phyloP scores from a whole-genome alignment of 257 asterid genomes.

The Petunia secreta region DNA sequence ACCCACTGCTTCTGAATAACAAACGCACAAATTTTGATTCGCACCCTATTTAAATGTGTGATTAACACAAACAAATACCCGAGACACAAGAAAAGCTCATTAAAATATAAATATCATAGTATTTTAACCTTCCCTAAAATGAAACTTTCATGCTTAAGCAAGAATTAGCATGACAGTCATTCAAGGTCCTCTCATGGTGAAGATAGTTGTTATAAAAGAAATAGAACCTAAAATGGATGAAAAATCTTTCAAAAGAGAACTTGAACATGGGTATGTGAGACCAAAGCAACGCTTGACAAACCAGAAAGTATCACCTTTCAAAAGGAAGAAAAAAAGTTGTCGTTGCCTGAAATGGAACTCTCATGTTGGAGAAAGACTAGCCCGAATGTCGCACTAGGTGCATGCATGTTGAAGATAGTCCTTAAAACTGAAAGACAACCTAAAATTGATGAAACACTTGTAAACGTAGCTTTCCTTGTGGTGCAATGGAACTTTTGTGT shows the following conservation, averaged over 20 bases:
- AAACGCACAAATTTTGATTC: background rate
- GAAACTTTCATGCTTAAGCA: conserved; percentile 7
- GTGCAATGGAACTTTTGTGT: background rate
- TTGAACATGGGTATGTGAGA: background rate
- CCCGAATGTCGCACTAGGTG: background rate
- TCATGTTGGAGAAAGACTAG: background rate
- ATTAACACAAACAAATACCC: background rate
- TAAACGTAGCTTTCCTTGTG: background rate
- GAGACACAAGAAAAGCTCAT: background rate
- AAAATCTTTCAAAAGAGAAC: background rate
- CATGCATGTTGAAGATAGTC: no score
- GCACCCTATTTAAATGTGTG: background rate
- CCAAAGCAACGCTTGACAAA: background rate
- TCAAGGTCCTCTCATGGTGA: background rate
- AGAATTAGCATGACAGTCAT: background rate
- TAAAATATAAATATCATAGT: background rate
- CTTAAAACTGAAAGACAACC: no score
- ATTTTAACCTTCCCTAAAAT: background rate
- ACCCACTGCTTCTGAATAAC: background rate
- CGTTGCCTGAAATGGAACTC: background rate
- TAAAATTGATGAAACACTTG: no score
- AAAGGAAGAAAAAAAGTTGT: background rate
- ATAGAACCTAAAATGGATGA: background rate
- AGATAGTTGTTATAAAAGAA: background rate
- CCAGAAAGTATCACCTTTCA: background rate